Conservation (phyloP, 345 rosid species). For the Theobroma cacao region DNA sequence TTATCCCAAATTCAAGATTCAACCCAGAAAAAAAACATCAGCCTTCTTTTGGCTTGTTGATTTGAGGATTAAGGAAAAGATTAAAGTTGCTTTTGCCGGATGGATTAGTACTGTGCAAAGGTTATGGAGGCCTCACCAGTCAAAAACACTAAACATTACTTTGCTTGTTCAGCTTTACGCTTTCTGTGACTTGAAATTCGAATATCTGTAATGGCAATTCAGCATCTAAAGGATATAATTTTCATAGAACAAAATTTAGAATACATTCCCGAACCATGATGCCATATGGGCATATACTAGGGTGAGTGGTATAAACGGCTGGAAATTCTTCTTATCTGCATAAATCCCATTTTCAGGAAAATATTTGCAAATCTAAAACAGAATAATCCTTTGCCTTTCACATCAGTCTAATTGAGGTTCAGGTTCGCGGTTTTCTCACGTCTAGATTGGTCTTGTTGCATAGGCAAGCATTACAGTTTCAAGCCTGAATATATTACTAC, state of each 20-base stretch:
- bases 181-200: background rate
- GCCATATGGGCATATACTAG: background rate
- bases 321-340: slow-evolving; percentile 10
- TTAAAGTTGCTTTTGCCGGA: background rate
- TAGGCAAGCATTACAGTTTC: background rate
- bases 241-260: slow-evolving; percentile 8
- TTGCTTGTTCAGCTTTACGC: background rate
- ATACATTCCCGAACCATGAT: background rate
- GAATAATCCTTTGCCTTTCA: background rate
- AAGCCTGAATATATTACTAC: background rate
- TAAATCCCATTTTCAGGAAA: background rate
- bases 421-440: background rate
- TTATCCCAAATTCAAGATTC: background rate
- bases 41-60: background rate
- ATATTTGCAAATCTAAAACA: background rate
- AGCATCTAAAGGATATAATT: slow-evolving; percentile 5
- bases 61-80: background rate
- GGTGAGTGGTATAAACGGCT: background rate
- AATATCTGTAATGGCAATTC: slow-evolving; percentile 3
- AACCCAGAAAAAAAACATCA: background rate
- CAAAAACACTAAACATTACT: background rate
- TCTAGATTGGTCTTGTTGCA: background rate
- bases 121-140: slow-evolving; percentile 8
- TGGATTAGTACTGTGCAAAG: background rate
- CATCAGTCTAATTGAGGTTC: background rate